A percentile compares a stretch with the other conserved stretches of the same genome.
Evolutionary conservation across 768 basidiomycete species (phyloP).

Genomic region (Filobasidium wieringae): DNA sequence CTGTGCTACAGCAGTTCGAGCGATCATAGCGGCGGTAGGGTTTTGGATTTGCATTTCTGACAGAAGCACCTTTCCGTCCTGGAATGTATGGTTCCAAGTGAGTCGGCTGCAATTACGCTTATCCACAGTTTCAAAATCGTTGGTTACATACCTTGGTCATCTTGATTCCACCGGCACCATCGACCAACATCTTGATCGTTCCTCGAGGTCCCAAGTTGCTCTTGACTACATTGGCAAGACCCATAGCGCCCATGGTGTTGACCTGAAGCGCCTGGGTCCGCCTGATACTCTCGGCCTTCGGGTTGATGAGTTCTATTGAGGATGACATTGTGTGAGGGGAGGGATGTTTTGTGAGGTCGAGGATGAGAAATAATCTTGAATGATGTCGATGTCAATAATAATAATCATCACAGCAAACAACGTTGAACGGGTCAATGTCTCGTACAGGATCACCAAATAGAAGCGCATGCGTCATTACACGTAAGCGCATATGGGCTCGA

Average conservation of each 20-base stretch:
- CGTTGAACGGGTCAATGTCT: too few species aligned
- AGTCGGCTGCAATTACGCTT: background rate
- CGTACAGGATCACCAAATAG: too few species aligned
- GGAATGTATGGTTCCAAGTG: background rate
- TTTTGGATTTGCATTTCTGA: constrained; percentile 99
- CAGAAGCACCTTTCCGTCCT: constrained; percentile 90
- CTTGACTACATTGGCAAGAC: constrained; percentile 92
- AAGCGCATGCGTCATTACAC: too few species aligned
- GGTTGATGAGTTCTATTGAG: constrained; percentile 79
- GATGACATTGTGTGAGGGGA: constrained; percentile 12
- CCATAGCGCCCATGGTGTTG: constrained; percentile 65
- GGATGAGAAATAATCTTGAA: too few species aligned
- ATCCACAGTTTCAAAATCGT: background rate
- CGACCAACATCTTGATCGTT: constrained; percentile 98
- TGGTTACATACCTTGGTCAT: constrained; percentile 65
- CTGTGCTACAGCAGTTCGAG: constrained; percentile 93
- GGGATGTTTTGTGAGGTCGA: too few species aligned
- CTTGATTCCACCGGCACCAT: constrained; percentile 95
- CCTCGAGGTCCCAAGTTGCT: constrained; percentile 96
- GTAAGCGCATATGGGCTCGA: too few species aligned
- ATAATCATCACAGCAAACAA: too few species aligned
- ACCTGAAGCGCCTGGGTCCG: constrained; percentile 86
- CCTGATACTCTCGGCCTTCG: constrained; percentile 85
- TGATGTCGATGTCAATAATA: too few species aligned
- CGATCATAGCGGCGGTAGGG: constrained; percentile 98